Base-by-base conservation (phyloP, 208 protist genomes). In the Trichomonas vaginalis region DNA sequence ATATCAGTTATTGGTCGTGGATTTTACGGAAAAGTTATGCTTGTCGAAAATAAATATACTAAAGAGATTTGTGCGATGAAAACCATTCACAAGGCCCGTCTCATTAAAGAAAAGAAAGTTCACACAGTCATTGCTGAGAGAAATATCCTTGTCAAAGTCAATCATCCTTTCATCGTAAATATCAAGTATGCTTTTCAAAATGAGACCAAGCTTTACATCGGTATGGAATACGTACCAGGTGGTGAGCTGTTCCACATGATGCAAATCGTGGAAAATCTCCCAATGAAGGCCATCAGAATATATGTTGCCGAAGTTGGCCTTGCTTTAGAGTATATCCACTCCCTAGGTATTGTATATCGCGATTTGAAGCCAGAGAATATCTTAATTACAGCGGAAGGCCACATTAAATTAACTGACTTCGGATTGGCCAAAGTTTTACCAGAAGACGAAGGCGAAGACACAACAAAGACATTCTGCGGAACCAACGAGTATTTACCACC, bases 291-390 rank as follows among this genome's bases (percentile, higher is more conserved):
- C 1, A 47, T 62, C 0, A 95, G 23, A 45, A 37, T 80, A 35
- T 80, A 80, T 80, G 46, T 79, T 40, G 90, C 90, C 8, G 51
- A 80, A 47, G 40, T 95, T 17, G 48, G 27, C 32, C n/a, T 95
- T n/a, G 90, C 90, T 40, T n/a, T 95, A n/a, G 90, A 95, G 40
- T 79, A 95, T 62, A 39, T 95, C 17, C 90, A 95, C 47, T 56
- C 27, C 21, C 27, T 95, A 46, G 90, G 39, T 46, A 47, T 95
- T 10, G 40, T 95, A 17, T 95, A 95, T 46, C 23, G 90, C 17
- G 90, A 95, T 32, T 32, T 95, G 0, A 95, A 95, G 47, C 40
- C 90, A 70, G 90, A 95, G n/a, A 95, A 95, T 32, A 70, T 95
- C 46, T 37, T 95, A 40, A 42, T 95, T 56, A n/a, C n/a, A 39